Conservation (phyloP, 345 rosid species). For the Eucalyptus dawsonii region DNA sequence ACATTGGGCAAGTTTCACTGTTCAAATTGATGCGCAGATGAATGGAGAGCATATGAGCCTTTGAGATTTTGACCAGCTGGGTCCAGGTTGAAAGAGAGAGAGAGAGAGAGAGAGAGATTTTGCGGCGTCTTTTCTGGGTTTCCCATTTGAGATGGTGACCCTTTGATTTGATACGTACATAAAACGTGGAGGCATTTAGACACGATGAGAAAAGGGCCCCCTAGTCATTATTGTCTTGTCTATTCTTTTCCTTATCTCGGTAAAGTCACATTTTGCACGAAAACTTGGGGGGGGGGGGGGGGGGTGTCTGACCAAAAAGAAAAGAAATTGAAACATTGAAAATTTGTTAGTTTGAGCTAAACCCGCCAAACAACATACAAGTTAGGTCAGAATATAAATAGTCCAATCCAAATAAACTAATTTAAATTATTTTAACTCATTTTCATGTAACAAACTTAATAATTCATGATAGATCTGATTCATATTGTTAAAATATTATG, state of each 20-base stretch:
- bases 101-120: not conserved
- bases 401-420: no score
- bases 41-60: not conserved
- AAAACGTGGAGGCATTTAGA: not conserved
- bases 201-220: not conserved
- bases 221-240: not conserved
- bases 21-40: not conserved
- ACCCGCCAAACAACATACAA: no score
- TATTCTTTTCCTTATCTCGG: not conserved
- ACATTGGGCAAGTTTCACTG: not conserved
- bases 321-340: no score
- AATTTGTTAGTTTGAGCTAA: no score
- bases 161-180: not conserved
- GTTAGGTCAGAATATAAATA: no score
- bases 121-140: not conserved
- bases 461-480: no score
- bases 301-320: no score
- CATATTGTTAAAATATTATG: no score
- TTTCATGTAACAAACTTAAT: no score
- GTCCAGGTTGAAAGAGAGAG: not conserved
- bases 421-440: no score
- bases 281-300: not conserved
- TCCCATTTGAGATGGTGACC: not conserved
- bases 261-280: not conserved
- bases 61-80: not conserved